Percentiles rank a stretch among this genome's conserved stretches.
Evolutionary conservation across 768 basidiomycete species (phyloP).

Genomic region (Leccinellum albellum): DNA sequence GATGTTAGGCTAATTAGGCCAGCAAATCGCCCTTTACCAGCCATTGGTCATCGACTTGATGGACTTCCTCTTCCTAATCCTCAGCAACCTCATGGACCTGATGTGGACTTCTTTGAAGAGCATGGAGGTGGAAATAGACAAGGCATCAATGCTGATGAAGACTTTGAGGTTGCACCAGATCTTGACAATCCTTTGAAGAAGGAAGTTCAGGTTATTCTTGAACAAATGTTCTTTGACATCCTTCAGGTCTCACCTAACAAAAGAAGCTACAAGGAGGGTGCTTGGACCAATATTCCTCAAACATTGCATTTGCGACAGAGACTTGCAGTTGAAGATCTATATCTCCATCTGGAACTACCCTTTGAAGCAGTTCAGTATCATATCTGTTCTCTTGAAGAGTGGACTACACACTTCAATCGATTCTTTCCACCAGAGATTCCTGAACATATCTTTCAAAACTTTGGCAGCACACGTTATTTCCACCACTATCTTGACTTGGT

Average conservation of each 20-base stretch:
- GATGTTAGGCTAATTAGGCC: background rate
- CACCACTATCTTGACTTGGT: background rate
- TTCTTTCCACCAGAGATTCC: background rate
- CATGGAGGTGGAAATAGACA: background rate
- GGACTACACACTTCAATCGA: background rate
- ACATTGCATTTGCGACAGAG: background rate
- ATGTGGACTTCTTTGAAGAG: background rate
- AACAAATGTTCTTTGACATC: conserved; percentile 4
- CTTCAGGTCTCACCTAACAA: background rate
- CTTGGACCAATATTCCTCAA: conserved; percentile 1
- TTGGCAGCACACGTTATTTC: background rate
- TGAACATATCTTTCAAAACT: background rate
- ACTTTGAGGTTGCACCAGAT: background rate
- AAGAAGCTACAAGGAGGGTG: background rate
- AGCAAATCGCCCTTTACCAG: background rate
- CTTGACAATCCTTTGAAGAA: background rate
- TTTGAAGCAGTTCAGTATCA: background rate
- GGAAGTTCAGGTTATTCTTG: background rate
- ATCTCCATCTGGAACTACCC: background rate
- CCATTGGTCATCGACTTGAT: background rate
- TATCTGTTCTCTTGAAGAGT: background rate
- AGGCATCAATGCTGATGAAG: background rate
- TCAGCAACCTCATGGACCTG: background rate
- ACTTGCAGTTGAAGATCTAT: background rate
- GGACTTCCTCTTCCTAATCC: background rate